phyloP scores from a whole-genome alignment of 768 basidiomycete genomes.

The Macrolepiota albuminosa region DNA sequence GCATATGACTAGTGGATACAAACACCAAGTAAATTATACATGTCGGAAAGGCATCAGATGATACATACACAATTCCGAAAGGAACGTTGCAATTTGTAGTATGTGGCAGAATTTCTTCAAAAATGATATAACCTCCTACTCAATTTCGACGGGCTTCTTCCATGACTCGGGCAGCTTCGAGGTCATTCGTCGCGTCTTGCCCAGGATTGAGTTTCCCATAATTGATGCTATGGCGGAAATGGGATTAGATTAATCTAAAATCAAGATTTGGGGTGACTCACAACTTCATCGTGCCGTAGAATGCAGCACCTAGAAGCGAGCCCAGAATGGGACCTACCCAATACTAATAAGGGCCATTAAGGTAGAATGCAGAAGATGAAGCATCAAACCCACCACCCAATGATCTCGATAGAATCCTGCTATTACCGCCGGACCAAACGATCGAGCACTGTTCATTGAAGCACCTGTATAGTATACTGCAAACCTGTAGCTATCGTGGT shows the following conservation, averaged over 20 bases:
- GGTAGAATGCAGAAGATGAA: background rate
- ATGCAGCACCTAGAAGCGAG: conserved; percentile 49
- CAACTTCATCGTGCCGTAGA: conserved; percentile 57
- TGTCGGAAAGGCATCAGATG: background rate
- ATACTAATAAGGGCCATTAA: conserved; percentile 35
- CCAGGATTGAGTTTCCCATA: conserved; percentile 50
- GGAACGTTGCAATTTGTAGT: background rate
- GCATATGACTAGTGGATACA: conserved; percentile 5
- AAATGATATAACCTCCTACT: background rate
- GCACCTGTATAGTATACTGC: conserved; percentile 62
- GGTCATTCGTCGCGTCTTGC: conserved; percentile 38
- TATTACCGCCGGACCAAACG: conserved; percentile 67
- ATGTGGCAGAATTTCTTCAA: background rate
- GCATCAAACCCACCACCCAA: conserved; percentile 51
- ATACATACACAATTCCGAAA: background rate
- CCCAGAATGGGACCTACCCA: conserved; percentile 72
- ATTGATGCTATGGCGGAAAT: conserved; percentile 28
- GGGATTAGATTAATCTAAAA: background rate
- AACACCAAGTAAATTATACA: background rate
- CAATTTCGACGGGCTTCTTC: conserved; percentile 9
- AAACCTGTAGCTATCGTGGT: conserved; percentile 32
- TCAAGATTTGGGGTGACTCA: conserved; percentile 11
- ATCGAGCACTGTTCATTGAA: conserved; percentile 62
- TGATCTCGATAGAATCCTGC: conserved; percentile 54
- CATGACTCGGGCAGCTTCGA: conserved; percentile 28